phyloP scores from a whole-genome alignment of 805 yeast genomes.

The Candida parachauliodes region DNA sequence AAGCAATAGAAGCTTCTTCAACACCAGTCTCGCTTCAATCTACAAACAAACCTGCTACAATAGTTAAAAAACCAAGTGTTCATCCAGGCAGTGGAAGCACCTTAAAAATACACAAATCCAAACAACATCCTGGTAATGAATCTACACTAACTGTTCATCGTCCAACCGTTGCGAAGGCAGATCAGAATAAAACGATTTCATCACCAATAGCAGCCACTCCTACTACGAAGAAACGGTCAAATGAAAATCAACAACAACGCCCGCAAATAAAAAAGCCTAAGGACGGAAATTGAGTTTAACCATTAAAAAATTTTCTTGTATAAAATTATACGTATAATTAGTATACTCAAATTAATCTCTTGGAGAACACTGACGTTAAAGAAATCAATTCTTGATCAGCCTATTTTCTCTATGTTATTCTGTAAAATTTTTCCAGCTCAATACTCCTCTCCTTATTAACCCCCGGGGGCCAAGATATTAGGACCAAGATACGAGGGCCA shows the following conservation, averaged over 20 bases:
- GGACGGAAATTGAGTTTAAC: conserved; percentile 4
- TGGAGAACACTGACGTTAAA: too few species aligned
- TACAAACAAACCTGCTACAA: background rate
- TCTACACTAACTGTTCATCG: conserved; percentile 30
- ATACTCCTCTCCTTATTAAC: too few species aligned
- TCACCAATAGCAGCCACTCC: conserved; percentile 1
- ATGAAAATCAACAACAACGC: conserved; percentile 9
- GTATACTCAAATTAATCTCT: too few species aligned
- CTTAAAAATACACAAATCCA: conserved; percentile 4
- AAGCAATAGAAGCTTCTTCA: background rate
- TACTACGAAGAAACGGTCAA: conserved; percentile 5
- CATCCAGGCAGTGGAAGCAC: background rate
- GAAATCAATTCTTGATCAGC: too few species aligned
- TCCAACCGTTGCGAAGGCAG: conserved; percentile 18
- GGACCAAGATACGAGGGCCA: too few species aligned
- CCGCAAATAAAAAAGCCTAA: conserved; percentile 12
- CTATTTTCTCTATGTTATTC: too few species aligned
- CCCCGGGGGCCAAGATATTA: too few species aligned
- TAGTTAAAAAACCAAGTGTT: background rate
- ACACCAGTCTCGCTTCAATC: background rate
- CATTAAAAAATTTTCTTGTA: too few species aligned
- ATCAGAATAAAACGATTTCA: conserved; percentile 8
- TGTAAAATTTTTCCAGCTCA: too few species aligned
- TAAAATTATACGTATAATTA: too few species aligned
- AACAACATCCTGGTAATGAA: conserved; percentile 22